phyloP scores from a whole-genome alignment of 495 filamentous ascomycete species.

The Pseudevernia furfuracea region DNA sequence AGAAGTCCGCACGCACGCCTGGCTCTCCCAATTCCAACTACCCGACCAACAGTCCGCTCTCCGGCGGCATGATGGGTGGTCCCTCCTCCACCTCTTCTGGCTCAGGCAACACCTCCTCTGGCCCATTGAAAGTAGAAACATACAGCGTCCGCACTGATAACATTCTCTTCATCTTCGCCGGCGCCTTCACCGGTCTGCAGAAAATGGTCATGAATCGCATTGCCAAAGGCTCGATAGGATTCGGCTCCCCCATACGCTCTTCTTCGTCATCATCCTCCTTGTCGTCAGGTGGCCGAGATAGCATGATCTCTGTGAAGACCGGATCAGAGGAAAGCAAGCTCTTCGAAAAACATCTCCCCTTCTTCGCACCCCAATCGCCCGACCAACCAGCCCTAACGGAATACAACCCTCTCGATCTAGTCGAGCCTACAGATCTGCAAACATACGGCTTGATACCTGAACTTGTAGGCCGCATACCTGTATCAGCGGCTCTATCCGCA shows the following conservation, averaged over 20 bases:
- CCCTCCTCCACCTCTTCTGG: conserved; percentile 34
- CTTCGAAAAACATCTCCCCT: conserved; percentile 63
- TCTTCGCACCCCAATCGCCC: conserved; percentile 42
- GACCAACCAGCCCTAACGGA: conserved; percentile 36
- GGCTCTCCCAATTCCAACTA: conserved; percentile 36
- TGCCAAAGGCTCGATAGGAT: conserved; percentile 82
- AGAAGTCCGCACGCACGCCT: conserved; percentile 48
- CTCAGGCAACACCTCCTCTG: conserved; percentile 30
- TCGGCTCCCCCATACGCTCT: conserved; percentile 70
- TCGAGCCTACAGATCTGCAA: conserved; percentile 77
- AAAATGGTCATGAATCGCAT: conserved; percentile 82
- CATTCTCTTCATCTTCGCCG: conserved; percentile 93
- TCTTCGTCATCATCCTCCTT: conserved; percentile 22
- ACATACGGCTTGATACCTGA: conserved; percentile 92
- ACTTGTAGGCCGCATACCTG: conserved; percentile 82
- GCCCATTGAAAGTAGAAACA: conserved; percentile 64
- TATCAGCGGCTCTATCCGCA: conserved; percentile 74
- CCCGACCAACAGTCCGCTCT: conserved; percentile 44
- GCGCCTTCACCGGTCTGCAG: conserved; percentile 88
- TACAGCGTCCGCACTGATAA: conserved; percentile 91
- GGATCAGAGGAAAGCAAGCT: conserved; percentile 51
- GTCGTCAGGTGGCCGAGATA: conserved; percentile 35
- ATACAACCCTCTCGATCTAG: conserved; percentile 74
- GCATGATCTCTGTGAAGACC: conserved; percentile 37
- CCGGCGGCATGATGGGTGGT: conserved; percentile 29